Base-by-base conservation (phyloP, 495 filamentous ascomycete genomes). In the Glarea lozoyensis region DNA sequence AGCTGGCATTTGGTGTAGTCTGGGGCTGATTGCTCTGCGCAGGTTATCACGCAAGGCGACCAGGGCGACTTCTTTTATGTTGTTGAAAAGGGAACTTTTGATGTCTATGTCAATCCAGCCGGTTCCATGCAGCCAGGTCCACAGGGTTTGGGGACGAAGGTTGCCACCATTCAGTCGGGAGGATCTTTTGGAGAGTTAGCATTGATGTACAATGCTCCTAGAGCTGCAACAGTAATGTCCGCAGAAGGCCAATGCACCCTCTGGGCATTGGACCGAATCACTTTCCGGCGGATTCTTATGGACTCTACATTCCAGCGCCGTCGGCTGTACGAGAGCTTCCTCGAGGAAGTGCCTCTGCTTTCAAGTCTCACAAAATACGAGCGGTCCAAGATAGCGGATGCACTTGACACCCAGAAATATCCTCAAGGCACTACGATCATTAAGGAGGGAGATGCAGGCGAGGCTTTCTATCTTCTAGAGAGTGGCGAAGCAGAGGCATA, bases 41-140 rank as follows among this genome's bases (percentile, higher is more conserved):
- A 79, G 66, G 87, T 98, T 42, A 96, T 98, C 54, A 84, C 80
- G 17, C 92, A 98, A 69, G 92, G 92, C 18, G 92, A 97, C 55
- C 83, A 86, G 0, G 92, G 92, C 15, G 92, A 98, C 58, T 97
- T 85, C 69, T 98, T 98, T 64, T 98, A 98, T 59, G 81, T 98
- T 34, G 88, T 97, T 43, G 92, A 98, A 60, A 79, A 81, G 34
- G 92, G 92, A 21, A 69, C 71, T 13, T 98, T 97, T 54, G 88
- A 94, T 54, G 81, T 97, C 42, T 85, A 92, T 54, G 87, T 97
- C 69, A 87, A 96, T 61, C 58, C 68, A 2, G 69, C 72, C n/a
- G 89, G 89, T 40, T 66, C 79, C 5, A 71, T 94, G 44, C 82
- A 92, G 54, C 73, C 88, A 0, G 93, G 93, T 4, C 69, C 78